phyloP scores from a whole-genome alignment of 2,329 filamentous ascomycete species.

The Aureobasidium uvarum region DNA sequence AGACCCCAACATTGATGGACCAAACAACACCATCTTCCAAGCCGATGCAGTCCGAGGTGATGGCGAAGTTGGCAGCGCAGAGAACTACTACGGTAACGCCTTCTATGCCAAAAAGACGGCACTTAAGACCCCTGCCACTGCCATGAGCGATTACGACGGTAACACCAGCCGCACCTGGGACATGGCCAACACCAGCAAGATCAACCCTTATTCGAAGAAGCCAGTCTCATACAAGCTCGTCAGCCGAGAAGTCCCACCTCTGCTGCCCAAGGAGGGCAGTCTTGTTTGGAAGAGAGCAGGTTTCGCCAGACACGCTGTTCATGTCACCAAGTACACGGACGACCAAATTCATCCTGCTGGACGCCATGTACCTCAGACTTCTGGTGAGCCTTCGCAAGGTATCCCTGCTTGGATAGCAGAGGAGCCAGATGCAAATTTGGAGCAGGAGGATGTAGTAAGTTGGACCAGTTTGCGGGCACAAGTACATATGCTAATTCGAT shows the following conservation, averaged over 20 bases:
- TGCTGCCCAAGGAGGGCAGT: slow-evolving; percentile 77
- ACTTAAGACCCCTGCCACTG: slow-evolving; percentile 66
- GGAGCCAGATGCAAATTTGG: slow-evolving; percentile 63
- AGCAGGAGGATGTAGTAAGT: slow-evolving; percentile 65
- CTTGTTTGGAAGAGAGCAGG: slow-evolving; percentile 87
- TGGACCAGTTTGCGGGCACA: no score
- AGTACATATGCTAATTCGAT: not conserved
- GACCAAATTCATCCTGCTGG: slow-evolving; percentile 82
- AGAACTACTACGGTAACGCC: slow-evolving; percentile 87
- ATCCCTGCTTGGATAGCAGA: slow-evolving; percentile 72
- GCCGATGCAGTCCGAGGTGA: slow-evolving; percentile 70
- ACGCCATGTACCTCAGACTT: slow-evolving; percentile 84
- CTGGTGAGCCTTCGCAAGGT: slow-evolving; percentile 70
- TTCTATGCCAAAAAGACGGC: slow-evolving; percentile 85
- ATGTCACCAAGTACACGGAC: slow-evolving; percentile 83
- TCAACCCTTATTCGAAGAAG: slow-evolving; percentile 85
- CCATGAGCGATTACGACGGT: slow-evolving; percentile 77
- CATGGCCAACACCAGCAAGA: slow-evolving; percentile 76
- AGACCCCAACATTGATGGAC: slow-evolving; percentile 82
- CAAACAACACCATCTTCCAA: slow-evolving; percentile 71
- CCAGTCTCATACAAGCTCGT: slow-evolving; percentile 86
- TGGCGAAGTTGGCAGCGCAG: slow-evolving; percentile 71
- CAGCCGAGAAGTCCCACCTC: slow-evolving; percentile 72
- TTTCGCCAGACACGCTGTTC: slow-evolving; percentile 81
- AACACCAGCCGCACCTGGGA: slow-evolving; percentile 82